phyloP scores from a whole-genome alignment of 352 stramenopile genomes.

The Phytophthora fragariae region DNA sequence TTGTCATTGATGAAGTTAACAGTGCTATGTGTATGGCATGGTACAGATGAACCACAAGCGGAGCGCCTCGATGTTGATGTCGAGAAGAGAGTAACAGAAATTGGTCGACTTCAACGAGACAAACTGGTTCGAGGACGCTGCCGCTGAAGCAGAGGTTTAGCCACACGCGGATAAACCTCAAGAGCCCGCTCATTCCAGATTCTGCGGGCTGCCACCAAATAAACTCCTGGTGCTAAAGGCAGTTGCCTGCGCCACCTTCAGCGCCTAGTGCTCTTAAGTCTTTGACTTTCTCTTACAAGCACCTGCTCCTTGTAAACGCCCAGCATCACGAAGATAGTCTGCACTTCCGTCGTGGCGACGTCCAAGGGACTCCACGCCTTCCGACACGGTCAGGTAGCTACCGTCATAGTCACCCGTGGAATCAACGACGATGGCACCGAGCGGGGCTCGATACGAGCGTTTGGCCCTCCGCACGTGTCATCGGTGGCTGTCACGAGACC shows the following conservation, averaged over 20 bases:
- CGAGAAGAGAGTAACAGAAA: not conserved
- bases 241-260: not conserved
- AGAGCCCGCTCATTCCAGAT: not conserved
- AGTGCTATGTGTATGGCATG: too few relatives aligned
- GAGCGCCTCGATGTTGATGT: not conserved
- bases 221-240: not conserved
- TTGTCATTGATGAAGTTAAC: too few relatives aligned
- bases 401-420: constrained; percentile 24
- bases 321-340: constrained; percentile 28
- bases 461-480: constrained; percentile 5
- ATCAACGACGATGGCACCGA: constrained; percentile 24
- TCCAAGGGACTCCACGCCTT: constrained; percentile 13
- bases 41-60: not conserved
- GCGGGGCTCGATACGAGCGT: constrained; percentile 17
- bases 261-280: too few relatives aligned
- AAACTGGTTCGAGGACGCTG: not conserved
- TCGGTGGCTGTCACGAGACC: not conserved
- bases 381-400: constrained; percentile 16
- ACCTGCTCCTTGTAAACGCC: constrained; percentile 30
- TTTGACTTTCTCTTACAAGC: not conserved
- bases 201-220: not conserved
- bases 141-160: not conserved
- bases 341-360: constrained; percentile 5
- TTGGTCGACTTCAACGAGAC: not conserved
- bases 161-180: not conserved